Evolutionary conservation across 2,329 filamentous ascomycete species (phyloP), one percentile per base, ranked within the genome.

Genomic region (Didymella exigua): DNA sequence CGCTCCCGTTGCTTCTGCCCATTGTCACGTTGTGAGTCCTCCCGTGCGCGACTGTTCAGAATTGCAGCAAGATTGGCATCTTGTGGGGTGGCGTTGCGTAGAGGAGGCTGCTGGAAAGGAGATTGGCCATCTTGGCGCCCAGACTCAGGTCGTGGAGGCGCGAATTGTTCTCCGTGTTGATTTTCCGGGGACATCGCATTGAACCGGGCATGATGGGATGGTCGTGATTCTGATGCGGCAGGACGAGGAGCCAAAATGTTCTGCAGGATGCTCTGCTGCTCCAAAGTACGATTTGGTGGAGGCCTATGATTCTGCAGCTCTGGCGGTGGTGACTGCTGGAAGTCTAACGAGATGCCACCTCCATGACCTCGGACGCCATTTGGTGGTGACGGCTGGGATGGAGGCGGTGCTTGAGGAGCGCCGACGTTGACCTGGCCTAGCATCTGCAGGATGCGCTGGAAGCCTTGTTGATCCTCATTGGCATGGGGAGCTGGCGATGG

Each of bases 361-460:
- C 70, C 69, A 27, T 68, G 70, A 18, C 46, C 52, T 24, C 69
- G 61, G 31, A 58, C 54, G 14, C 67, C 70, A 40, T 74, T 75
- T 4, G 56, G 53, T 16, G 66, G 66, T 24, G 62, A 56, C 38
- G 66, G 55, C 24, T 61, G 54, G 29, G 50, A 63, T 41, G 63
- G 65, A n/a, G 58, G 64, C 18, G 59, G 49, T 36, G 60, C 42
- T 36, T 51, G 57, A 18, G 59, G 62, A 16, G 60, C 41, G 24
- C 58, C 49, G 5, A 72, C 67, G 26, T 60, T 73, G 31, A 65
- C 61, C 41, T 79, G 78, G 44, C 92, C 88, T 34, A 96, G 84
- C 82, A 96, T 96, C 63, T 89, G 85, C 30, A 96, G 79, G 40
- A 97, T 84, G 38, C 87, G 85, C 61, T 91, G 86, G 75, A 97